These are phyloP conservation scores for Penicillium roqueforti DNA, from an alignment of 495 filamentous ascomycete genomes.

Conservation along the genomic window DNA sequence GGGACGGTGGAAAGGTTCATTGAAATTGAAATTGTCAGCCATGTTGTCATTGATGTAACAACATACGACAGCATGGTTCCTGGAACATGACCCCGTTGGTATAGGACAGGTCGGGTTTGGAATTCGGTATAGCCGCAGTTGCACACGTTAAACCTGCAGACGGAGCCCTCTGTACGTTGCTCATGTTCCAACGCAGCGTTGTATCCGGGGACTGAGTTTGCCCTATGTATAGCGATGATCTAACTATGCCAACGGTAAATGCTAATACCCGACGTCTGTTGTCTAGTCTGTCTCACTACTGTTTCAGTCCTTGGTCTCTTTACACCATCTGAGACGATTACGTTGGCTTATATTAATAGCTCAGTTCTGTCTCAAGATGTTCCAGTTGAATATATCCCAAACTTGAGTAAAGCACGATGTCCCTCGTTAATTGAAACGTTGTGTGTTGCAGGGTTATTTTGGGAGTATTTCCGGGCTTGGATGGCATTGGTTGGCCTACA, in stretches of 20 bases:
- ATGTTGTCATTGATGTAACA: slow-evolving; percentile 1
- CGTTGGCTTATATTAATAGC: not conserved
- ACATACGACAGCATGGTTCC: not conserved
- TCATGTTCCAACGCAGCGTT: slow-evolving; percentile 11
- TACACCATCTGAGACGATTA: not conserved
- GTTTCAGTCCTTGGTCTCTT: slow-evolving; percentile 1
- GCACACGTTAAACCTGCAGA: slow-evolving; percentile 2
- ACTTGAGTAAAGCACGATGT: not conserved
- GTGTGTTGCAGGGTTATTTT: slow-evolving; percentile 9
- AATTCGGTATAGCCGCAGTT: slow-evolving; percentile 1
- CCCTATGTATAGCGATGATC: not conserved
- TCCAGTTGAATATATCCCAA: not conserved
- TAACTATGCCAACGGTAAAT: not conserved
- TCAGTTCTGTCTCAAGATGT: slow-evolving; percentile 6
- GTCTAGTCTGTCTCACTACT: not conserved
- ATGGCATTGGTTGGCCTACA: not conserved
- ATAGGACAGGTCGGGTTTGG: not conserved
- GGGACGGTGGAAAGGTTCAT: not conserved
- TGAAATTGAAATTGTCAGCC: not conserved
- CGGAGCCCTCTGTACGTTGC: not conserved
- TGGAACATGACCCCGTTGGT: slow-evolving; percentile 1
- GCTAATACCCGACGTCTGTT: not conserved
- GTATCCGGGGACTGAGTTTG: not conserved
- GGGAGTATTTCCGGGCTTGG: not conserved
- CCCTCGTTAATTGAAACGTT: not conserved